phyloP scores from a whole-genome alignment of 164 flowering plant genomes.

The Amborella trichopoda region DNA sequence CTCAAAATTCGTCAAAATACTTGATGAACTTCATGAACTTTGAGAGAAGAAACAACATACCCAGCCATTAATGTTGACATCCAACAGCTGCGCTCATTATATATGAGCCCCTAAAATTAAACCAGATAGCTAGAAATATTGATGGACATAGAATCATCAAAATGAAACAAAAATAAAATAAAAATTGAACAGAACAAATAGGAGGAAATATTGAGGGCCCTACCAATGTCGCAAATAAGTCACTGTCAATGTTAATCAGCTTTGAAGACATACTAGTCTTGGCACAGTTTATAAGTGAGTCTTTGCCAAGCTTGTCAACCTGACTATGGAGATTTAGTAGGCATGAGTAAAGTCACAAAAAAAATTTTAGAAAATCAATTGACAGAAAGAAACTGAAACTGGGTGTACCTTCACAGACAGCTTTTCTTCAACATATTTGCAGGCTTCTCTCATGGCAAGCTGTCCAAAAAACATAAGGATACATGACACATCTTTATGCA shows the following conservation, averaged over 20 bases:
- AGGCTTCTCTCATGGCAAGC: slow-evolving; percentile 94
- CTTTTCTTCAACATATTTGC: slow-evolving; percentile 83
- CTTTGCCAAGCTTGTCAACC: slow-evolving; percentile 97
- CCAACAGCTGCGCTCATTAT: too few species aligned
- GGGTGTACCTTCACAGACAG: slow-evolving; percentile 59
- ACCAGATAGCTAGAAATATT: not conserved
- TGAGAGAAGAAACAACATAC: too few species aligned
- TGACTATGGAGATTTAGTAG: slow-evolving; percentile 11
- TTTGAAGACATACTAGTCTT: slow-evolving; percentile 99
- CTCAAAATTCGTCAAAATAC: too few species aligned
- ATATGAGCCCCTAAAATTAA: too few species aligned
- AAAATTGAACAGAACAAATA: too few species aligned
- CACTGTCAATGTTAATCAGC: slow-evolving; percentile 68
- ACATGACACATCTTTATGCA: too few species aligned
- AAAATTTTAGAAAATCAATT: not conserved
- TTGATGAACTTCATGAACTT: too few species aligned
- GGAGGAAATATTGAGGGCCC: too few species aligned
- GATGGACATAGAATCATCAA: slow-evolving; percentile 1
- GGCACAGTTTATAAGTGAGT: slow-evolving; percentile 88
- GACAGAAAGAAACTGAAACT: not conserved
- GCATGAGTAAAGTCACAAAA: not conserved
- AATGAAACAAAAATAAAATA: not conserved
- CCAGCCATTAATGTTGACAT: too few species aligned
- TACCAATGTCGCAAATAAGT: slow-evolving; percentile 97
- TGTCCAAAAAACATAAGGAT: too few species aligned